These are phyloP conservation scores for Thalassiosira mediterranea DNA, from an alignment of 352 stramenopile genomes.

Conservation along the genomic window DNA sequence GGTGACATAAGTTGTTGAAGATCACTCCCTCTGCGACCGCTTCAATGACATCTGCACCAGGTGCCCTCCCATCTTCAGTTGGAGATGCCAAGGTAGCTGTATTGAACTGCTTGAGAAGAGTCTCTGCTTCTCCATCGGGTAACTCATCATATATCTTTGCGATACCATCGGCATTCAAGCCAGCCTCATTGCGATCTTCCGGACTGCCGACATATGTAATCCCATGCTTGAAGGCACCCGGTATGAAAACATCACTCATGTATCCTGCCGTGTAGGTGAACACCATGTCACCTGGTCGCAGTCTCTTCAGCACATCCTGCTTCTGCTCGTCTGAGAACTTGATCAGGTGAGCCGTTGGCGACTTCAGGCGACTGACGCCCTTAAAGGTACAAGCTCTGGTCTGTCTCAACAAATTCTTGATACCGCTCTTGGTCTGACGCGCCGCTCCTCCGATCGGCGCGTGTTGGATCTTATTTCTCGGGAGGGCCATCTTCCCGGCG, in stretches of 20 bases:
- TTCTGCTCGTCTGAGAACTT: constrained; percentile 14
- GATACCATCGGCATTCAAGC: background rate
- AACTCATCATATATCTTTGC: background rate
- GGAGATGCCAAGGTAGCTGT: background rate
- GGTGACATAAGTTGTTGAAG: constrained; percentile 11
- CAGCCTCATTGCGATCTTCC: background rate
- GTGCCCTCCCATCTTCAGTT: background rate
- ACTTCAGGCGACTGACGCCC: constrained; percentile 12
- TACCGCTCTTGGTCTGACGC: background rate
- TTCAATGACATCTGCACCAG: constrained; percentile 4
- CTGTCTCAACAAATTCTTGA: background rate
- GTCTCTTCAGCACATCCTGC: background rate
- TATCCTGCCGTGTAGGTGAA: constrained; percentile 13
- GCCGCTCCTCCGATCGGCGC: background rate
- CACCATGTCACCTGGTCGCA: constrained; percentile 11
- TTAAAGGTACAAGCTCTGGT: constrained; percentile 7
- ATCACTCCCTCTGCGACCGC: constrained; percentile 12
- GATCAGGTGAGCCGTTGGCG: constrained; percentile 1
- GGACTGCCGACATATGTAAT: constrained; percentile 7
- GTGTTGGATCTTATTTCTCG: background rate
- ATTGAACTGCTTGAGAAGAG: background rate
- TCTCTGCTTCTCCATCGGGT: constrained; percentile 1
- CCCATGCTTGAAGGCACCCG: constrained; percentile 12
- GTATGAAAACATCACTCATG: constrained; percentile 9
- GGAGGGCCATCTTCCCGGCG: too few species aligned